These are phyloP conservation scores for Nyssa sinensis DNA, from an alignment of 148 eudicot species.

Conservation along the genomic window DNA sequence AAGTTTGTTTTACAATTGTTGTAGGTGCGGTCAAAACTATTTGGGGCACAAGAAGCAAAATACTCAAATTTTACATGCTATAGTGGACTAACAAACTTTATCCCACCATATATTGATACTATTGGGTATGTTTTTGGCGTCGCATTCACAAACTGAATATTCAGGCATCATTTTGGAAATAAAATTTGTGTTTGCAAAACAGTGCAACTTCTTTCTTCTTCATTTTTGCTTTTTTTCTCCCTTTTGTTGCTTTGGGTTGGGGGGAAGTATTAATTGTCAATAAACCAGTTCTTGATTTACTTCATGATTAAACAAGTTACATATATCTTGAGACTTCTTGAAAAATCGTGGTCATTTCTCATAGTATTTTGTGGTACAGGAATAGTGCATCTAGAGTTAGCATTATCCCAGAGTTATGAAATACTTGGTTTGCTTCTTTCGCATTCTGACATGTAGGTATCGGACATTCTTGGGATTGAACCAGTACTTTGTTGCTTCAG, in stretches of 20 bases:
- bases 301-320: neutral
- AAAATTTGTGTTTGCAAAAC: neutral
- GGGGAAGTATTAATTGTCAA: neutral
- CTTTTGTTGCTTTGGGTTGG: too few species aligned
- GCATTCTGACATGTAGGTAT: conserved; percentile 16
- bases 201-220: neutral
- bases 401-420: neutral
- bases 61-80: conserved; percentile 33
- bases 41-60: conserved; percentile 23
- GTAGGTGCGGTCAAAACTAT: conserved; percentile 30
- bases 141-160: too few species aligned
- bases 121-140: conserved; percentile 19
- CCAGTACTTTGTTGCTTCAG: conserved; percentile 32
- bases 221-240: neutral
- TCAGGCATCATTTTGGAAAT: neutral
- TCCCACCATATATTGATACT: conserved; percentile 16
- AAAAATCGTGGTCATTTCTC: neutral
- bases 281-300: neutral
- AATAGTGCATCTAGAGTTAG: neutral
- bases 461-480: conserved; percentile 31
- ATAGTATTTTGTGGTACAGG: neutral
- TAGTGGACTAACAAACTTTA: conserved; percentile 19
- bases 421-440: conserved; percentile 20
- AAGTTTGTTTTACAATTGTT: neutral
- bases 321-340: neutral